phyloP scores from a whole-genome alignment of 2,329 filamentous ascomycete species.

The Daldinia sp. region DNA sequence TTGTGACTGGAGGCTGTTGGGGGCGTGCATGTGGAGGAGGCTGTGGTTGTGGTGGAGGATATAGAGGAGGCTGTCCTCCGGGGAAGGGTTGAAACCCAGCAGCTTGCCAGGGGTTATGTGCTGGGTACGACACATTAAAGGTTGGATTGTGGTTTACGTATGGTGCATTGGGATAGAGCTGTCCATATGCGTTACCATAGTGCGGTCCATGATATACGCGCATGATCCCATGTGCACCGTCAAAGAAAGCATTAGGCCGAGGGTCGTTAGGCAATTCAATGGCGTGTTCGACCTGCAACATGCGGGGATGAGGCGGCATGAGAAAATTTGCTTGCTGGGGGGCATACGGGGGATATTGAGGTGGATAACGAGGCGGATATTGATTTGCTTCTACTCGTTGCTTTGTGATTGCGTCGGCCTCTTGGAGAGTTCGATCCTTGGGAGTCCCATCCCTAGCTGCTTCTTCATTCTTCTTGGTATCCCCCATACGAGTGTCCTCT shows the following conservation, averaged over 20 bases:
- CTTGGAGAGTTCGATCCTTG: not conserved
- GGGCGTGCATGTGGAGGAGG: not conserved
- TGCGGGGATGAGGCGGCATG: constrained; percentile 56
- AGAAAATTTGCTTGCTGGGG: constrained; percentile 55
- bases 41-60: constrained; percentile 3
- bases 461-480: constrained; percentile 6
- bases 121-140: constrained; percentile 54
- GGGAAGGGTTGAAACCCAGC: constrained; percentile 48
- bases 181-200: constrained; percentile 60
- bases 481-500: not conserved
- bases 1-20: constrained; percentile 1
- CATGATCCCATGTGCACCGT: constrained; percentile 59
- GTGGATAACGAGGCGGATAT: constrained; percentile 26
- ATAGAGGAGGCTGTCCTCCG: constrained; percentile 26
- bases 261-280: constrained; percentile 62
- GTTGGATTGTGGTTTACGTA: constrained; percentile 48
- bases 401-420: not conserved
- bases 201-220: constrained; percentile 65
- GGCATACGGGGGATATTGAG: constrained; percentile 36
- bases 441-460: not conserved
- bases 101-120: constrained; percentile 53
- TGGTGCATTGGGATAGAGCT: constrained; percentile 56
- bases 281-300: constrained; percentile 64
- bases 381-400: not conserved
- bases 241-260: constrained; percentile 67